These are phyloP conservation scores for Penstemon davidsonii DNA, from an alignment of 257 asterid genomes.

Conservation along the genomic window DNA sequence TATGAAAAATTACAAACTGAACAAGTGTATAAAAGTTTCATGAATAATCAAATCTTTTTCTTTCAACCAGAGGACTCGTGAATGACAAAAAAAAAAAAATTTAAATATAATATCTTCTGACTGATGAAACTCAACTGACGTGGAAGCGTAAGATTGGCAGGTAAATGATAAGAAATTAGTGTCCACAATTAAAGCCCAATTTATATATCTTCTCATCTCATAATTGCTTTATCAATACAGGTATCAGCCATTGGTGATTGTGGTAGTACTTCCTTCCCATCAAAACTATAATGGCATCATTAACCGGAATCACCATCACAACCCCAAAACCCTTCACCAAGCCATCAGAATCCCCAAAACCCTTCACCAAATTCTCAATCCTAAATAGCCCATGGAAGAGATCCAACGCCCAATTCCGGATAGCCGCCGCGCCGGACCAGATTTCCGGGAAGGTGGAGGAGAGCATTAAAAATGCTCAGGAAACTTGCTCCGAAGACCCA, in stretches of 20 bases:
- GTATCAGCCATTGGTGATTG: background rate
- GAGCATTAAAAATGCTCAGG: conserved; percentile 78
- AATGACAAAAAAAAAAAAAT: no score
- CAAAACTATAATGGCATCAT: conserved; percentile 15
- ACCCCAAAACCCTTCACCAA: background rate
- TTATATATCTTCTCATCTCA: background rate
- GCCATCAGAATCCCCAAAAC: conserved; percentile 2
- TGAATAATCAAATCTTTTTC: no score
- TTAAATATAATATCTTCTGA: no score
- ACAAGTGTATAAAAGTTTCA: no score
- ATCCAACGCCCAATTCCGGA: background rate
- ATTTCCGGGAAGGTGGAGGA: conserved; percentile 71
- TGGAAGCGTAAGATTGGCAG: background rate
- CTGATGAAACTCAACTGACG: background rate
- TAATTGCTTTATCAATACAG: background rate
- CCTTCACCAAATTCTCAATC: conserved; percentile 14
- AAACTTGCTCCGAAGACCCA: conserved; percentile 61
- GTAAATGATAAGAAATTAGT: background rate
- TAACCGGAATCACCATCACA: conserved; percentile 5
- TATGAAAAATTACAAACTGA: no score
- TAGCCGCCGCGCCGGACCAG: conserved; percentile 63
- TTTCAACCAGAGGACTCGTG: no score
- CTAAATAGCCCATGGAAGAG: conserved; percentile 32
- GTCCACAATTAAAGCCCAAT: conserved; percentile 1
- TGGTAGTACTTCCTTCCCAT: background rate